Evolutionary conservation across 2,329 filamentous ascomycete genomes (phyloP), one percentile per base, ranked within the genome.

Genomic region (Clonostachys chloroleuca): DNA sequence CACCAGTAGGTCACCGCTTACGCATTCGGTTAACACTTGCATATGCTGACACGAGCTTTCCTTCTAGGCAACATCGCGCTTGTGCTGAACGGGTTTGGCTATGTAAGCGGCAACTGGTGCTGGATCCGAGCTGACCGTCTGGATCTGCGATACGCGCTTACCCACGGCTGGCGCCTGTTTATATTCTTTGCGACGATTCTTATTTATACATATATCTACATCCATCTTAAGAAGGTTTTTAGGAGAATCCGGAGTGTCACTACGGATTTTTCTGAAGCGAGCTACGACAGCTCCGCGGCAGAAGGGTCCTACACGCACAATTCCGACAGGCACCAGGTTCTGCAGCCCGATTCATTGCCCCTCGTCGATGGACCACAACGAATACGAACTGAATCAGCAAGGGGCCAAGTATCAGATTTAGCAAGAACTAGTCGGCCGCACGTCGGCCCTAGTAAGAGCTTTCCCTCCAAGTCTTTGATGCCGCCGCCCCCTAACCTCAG

Each of bases 71-170:
- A 37, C 20, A 34, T 49, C 7, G 51, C 34, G 10, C 46, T 51
- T 12, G 50, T 30, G 4, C 36, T 48, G 2, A 46, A 56, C 56
- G 13, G 61, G 56, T 33, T 56, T 62, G 20, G 59, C 43, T n/a
- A 53, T 62, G 51, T 72, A 3, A 68, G 64, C 24, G 68, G 69
- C 1, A 71, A 72, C 51, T 73, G 69, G 69, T 73, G 69, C 56
- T 73, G 69, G 69, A 72, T 73, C 47, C 50, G 57, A 18, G 48
- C 56, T n/a, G 50, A 62, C 7, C 54, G 58, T 30, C 51, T 57
- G 17, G 60, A 56, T 12, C 59, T 70, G 12, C 66, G 69, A 20
- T 73, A 72, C 48, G 63, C 56, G 3, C 59, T 73, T n/a, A 70
- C 65, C 2, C 69, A 73, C 49, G 68, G 62, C 33, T 72, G 69